Conservation (phyloP, 2,329 filamentous ascomycete species). For the Pseudogymnoascus sp. region DNA sequence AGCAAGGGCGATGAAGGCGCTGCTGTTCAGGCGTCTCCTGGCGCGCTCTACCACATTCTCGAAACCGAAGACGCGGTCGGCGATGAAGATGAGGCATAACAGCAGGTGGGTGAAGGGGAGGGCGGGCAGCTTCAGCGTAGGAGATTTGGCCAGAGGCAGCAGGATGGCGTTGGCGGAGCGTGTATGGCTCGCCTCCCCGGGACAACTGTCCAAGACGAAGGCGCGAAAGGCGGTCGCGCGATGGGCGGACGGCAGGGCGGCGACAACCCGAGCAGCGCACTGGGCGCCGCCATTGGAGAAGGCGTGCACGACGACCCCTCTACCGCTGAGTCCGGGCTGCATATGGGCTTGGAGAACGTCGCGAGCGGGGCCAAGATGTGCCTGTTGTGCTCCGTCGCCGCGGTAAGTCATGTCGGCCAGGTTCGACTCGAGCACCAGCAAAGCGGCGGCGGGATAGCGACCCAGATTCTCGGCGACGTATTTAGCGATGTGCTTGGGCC, state of each 20-base stretch:
- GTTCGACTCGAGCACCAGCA: background rate
- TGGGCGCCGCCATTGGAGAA: conserved; percentile 53
- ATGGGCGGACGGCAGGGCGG: conserved; percentile 14
- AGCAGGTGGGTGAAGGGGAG: conserved; percentile 32
- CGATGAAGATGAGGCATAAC: conserved; percentile 49
- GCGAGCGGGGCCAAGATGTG: conserved; percentile 33
- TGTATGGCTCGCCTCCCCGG: conserved; percentile 12
- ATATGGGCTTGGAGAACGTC: conserved; percentile 22
- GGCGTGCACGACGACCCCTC: conserved; percentile 41
- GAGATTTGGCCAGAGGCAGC: background rate
- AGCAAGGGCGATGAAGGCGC: background rate
- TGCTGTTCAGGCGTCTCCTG: background rate
- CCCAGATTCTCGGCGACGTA: conserved; percentile 45
- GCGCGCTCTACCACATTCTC: background rate
- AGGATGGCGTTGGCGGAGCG: background rate
- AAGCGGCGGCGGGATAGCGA: conserved; percentile 41
- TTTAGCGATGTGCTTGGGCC: conserved; percentile 47
- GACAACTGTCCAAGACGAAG: conserved; percentile 20
- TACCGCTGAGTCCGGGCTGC: conserved; percentile 15
- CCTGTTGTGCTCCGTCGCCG: background rate
- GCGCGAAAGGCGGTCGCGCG: conserved; percentile 16
- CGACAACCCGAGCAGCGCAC: conserved; percentile 17
- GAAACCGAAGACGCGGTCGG: conserved; percentile 39
- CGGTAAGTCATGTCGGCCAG: background rate
- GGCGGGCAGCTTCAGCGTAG: background rate